Base-by-base conservation (phyloP, 2,329 filamentous ascomycete species). In the Fusarium nanum region DNA sequence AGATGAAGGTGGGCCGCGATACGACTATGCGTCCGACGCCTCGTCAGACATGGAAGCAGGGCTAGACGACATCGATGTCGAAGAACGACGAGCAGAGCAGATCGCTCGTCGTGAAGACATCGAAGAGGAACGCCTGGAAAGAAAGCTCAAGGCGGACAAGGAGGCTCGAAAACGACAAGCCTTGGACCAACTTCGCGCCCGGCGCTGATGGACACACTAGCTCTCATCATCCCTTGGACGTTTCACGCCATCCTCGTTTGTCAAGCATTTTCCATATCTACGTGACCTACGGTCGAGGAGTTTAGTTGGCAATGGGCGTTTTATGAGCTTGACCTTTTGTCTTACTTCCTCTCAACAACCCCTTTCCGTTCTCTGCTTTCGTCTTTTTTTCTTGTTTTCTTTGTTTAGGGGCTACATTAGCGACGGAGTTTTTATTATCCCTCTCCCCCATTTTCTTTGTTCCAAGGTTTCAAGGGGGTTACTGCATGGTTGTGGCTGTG, bases 1-100 rank as follows among this genome's bases (percentile, higher is more conserved):
- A 7, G 83, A 85, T 1, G 79, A 77, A 4, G 78, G 70, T 14
- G 78, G 81, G 10, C 81, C 79, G 32, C 79, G 81, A 8, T 85
- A 87, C 65, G 84, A 83, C 49, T 91, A 92, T 68, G 86, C 83
- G 5, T 90, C 88, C 1, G 91, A 91, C 57, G 88, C 78, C 8
- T 92, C 90, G 7, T 93, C 91, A 8, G 92, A 93, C 73, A 94
- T 94, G 91, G 92, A 94, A 78, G 92, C 91, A 4, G 91, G 91
- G 34, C 78, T 91, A 40, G 90, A 90, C 64, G 92, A 94, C 72
- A 87, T 94, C 55, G 91, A 93, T 65, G 82, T 86, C 37, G 92
- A 95, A 77, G 92, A 95, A 77, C 82, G 84, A 48, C 76, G 82
- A 52, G 91, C 92, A 4, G 86, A 90, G 64, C 79, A 82, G 30